Evolutionary conservation across 1,139 yeast species (phyloP), one percentile per base, ranked within the genome.

Genomic region (Lodderomyces theae): DNA sequence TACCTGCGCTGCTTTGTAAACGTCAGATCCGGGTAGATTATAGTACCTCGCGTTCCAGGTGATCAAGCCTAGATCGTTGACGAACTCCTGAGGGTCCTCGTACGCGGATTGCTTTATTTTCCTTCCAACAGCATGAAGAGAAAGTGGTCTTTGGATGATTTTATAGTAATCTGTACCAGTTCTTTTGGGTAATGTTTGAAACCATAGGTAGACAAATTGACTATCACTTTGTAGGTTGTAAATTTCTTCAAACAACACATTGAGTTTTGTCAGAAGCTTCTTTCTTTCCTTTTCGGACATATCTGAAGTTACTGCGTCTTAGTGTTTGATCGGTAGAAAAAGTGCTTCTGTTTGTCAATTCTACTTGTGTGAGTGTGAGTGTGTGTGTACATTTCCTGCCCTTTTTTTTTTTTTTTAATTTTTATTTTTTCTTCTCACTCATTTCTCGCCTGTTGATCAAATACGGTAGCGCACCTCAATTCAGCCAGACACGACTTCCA

Each of bases 1-100:
- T 22, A 82, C 72, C 13, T 76, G 69, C 0, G 97, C 96, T 52
- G 85, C 86, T 29, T 72, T 69, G 60, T 84, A 86, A 38, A 85
- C 82, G 12, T 69, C 68, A 0, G 90, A 80, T 12, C 75, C 80
- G 48, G 79, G 81, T 44, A 81, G 81, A 58, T 90, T 90, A 61
- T 83, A 90, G 37, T 82, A 77, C 47, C 88, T 77, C 2, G 97
- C 97, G 58, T 90, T 90, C 89, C 95, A 87, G 1, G 87, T 77
- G 37, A 90, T 85, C 59, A 86, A 92, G 0, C 84, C 88, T 46
- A 90, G 59, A 58, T 89, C 97, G 44, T 70, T 74, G 33, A 90
- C 65, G 58, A 88, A 89, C 43, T 79, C 82, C 51, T 80, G 84
- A 0, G 86, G 79, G 39, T 69, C 66, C 9, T 66, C 59, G 62